phyloP scores from a whole-genome alignment of 495 filamentous ascomycete species.

The Jackrogersella multiformis region DNA sequence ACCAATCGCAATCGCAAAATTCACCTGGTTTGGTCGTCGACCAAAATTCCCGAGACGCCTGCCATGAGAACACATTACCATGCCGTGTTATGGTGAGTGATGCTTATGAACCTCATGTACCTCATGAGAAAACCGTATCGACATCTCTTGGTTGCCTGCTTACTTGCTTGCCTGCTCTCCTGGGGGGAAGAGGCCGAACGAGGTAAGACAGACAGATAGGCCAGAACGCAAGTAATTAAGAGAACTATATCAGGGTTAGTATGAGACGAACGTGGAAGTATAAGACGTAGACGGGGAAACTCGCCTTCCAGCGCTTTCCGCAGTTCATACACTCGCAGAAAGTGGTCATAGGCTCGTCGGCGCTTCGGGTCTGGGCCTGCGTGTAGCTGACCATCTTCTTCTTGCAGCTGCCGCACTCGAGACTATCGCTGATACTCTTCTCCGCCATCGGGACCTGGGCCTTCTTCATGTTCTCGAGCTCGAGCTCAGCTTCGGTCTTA shows the following conservation, averaged over 20 bases:
- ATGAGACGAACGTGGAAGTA: not conserved
- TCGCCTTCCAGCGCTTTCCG: constrained; percentile 79
- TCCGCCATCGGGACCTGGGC: constrained; percentile 90
- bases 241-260: constrained; percentile 26
- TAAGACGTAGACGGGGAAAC: constrained; percentile 27
- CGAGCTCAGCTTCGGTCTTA: constrained; percentile 71
- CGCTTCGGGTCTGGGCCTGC: constrained; percentile 93
- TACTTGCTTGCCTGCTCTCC: too few relatives aligned
- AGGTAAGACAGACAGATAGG: constrained; percentile 7
- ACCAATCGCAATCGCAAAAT: constrained; percentile 17
- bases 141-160: too few relatives aligned
- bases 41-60: constrained; percentile 32
- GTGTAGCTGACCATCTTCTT: constrained; percentile 94
- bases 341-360: constrained; percentile 91
- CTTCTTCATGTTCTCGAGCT: constrained; percentile 93
- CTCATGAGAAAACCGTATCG: constrained; percentile 19
- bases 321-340: constrained; percentile 81
- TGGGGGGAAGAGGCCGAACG: not conserved
- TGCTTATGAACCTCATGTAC: constrained; percentile 22
- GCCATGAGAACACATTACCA: constrained; percentile 10
- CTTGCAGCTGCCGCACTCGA: constrained; percentile 89
- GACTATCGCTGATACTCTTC: constrained; percentile 82
- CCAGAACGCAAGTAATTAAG: constrained; percentile 15
- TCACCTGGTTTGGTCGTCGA: constrained; percentile 17
- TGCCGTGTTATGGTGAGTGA: constrained; percentile 15